phyloP scores from a whole-genome alignment of 331 rosid species.

The Arachis monticola region DNA sequence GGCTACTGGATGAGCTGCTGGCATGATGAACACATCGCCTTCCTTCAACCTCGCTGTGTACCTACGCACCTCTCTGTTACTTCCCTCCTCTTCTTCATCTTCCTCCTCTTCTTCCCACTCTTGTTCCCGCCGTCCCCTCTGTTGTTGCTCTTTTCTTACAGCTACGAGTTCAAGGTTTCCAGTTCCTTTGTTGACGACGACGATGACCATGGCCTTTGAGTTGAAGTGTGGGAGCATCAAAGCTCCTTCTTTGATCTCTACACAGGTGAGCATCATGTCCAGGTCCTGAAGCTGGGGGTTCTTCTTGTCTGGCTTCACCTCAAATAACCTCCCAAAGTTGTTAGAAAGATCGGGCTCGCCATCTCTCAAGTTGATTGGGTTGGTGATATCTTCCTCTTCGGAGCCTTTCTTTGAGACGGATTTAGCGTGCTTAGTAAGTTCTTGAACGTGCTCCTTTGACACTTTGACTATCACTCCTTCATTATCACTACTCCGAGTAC shows the following conservation, averaged over 20 bases:
- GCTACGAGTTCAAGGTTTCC: constrained; percentile 62
- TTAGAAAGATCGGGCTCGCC: constrained; percentile 48
- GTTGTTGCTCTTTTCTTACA: constrained; percentile 11
- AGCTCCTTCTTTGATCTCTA: constrained; percentile 56
- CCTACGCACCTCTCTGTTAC: constrained; percentile 23
- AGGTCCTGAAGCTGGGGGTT: constrained; percentile 53
- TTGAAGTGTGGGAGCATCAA: constrained; percentile 68
- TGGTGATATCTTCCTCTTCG: not conserved
- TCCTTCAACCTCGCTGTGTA: constrained; percentile 40
- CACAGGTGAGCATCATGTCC: constrained; percentile 31
- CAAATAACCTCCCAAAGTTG: constrained; percentile 55
- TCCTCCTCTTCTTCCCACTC: constrained; percentile 4
- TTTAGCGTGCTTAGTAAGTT: constrained; percentile 48
- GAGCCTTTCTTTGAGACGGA: constrained; percentile 36
- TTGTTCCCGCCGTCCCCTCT: not conserved
- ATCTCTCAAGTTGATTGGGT: constrained; percentile 53
- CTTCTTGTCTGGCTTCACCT: constrained; percentile 51
- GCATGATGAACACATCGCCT: constrained; percentile 54
- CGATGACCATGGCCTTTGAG: constrained; percentile 50
- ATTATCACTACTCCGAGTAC: constrained; percentile 1
- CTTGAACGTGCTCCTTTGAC: constrained; percentile 51
- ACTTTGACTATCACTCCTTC: constrained; percentile 47
- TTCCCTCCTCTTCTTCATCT: constrained; percentile 12
- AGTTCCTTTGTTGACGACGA: constrained; percentile 51
- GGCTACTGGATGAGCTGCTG: constrained; percentile 63